Conservation (phyloP, 1,284 basidiomycete genomes). For the Pseudozyma tsukubaensis region DNA sequence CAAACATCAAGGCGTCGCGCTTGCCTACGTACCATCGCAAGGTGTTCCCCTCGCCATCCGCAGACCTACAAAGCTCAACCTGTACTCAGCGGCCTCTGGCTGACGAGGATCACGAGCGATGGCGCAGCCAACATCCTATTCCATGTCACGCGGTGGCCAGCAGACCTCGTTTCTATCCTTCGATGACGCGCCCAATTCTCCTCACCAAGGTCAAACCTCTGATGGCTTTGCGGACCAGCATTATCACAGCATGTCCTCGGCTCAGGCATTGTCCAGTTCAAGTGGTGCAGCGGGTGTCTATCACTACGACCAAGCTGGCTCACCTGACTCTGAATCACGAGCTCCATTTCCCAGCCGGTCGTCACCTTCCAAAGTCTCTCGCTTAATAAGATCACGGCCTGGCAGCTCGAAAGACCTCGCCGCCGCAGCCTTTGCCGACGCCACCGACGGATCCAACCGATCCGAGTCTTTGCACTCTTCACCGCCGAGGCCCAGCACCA, state of each 20-base stretch:
- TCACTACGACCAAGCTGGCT: background rate
- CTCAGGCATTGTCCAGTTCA: background rate
- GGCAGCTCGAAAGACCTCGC: conserved; percentile 17
- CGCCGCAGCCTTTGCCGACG: conserved; percentile 10
- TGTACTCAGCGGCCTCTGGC: background rate
- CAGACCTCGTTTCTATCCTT: conserved; percentile 37
- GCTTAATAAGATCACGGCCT: conserved; percentile 5
- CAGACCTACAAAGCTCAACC: background rate
- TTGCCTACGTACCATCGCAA: background rate
- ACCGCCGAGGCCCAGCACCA: conserved; percentile 8
- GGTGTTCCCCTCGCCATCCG: no score
- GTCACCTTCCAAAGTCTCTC: conserved; percentile 19
- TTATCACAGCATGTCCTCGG: background rate
- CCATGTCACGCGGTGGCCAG: conserved; percentile 5
- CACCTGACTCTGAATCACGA: conserved; percentile 5
- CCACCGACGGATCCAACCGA: conserved; percentile 8
- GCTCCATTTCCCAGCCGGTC: conserved; percentile 6
- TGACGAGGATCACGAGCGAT: background rate
- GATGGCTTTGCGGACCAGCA: conserved; percentile 2
- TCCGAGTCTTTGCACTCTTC: conserved; percentile 17
- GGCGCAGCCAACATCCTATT: conserved; percentile 17
- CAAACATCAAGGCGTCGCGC: background rate
- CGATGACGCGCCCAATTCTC: conserved; percentile 27
- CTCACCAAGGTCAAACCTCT: background rate
- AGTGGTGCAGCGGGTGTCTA: background rate